phyloP scores from a whole-genome alignment of 1,139 yeast species.

The Geotrichum candidum region DNA sequence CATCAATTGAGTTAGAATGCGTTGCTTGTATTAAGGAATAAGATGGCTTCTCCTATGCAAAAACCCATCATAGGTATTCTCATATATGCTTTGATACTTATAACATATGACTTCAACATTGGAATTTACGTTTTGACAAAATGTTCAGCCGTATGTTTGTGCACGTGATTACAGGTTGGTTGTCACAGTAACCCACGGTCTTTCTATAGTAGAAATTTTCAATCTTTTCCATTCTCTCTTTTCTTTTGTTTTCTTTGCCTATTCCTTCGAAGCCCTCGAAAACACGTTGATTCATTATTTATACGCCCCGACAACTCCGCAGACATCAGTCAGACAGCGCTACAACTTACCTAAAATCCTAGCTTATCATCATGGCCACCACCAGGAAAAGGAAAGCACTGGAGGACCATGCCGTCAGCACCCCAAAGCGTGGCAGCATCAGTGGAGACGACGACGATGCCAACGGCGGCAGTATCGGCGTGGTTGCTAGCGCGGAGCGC shows the following conservation, averaged over 20 bases:
- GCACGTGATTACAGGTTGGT: neutral
- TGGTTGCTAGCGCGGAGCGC: neutral
- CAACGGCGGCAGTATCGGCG: neutral
- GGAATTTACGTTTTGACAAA: too few species aligned
- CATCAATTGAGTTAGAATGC: slow-evolving; percentile 62
- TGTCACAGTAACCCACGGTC: neutral
- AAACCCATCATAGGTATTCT: too few species aligned
- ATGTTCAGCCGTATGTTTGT: neutral
- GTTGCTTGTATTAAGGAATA: slow-evolving; percentile 44
- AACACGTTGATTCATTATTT: neutral
- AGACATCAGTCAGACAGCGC: neutral
- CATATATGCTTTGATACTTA: neutral
- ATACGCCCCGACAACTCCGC: neutral
- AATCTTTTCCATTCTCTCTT: neutral
- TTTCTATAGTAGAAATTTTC: neutral
- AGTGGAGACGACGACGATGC: neutral
- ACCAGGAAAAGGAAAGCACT: neutral
- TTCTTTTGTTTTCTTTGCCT: neutral
- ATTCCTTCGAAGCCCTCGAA: neutral
- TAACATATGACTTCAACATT: neutral
- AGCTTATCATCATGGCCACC: neutral
- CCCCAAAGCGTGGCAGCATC: neutral
- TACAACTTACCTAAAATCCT: neutral
- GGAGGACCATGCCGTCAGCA: neutral
- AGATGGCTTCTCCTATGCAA: neutral